Base-by-base conservation (phyloP, 176 grass and related monocot species). In the Musa schizocarpa region DNA sequence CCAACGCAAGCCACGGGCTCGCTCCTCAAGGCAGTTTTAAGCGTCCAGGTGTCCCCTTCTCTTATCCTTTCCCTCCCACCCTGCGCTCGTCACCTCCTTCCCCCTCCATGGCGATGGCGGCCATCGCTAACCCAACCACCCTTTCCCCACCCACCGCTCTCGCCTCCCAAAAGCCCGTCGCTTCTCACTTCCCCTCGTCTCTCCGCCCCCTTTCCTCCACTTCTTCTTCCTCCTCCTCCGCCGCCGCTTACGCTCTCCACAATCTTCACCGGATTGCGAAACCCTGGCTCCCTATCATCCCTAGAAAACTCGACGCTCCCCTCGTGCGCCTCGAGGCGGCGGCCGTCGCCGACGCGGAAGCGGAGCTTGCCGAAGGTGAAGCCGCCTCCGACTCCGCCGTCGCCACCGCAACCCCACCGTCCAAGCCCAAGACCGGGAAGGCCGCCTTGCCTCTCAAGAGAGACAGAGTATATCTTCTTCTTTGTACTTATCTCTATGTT, bases 401-500 rank as follows among this genome's bases (percentile, higher is more conserved):
- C 21, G 56, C 23, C 14, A 11, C 86, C 9, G 82, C 75, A 71
- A 76, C 90, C 16, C 66, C 91, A 34, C 88, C 86, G 20, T 79
- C 88, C 53, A 82, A 88, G 2, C 86, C 91, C 8, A 92, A 83
- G 81, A 94, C 86, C 67, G 96, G 96, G 71, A 99, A 99, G 91
- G 91, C 96, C 80, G 90, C 90, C n/a, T 87, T 94, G 17, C 86
- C 63, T n/a, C 84, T 87, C 78, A 99, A 99, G 82, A 89, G 88
- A 72, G 96, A 94, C 80, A 92, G 91, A 62, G 95, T 99, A 91
- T 11, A 74, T 61, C 65, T 25, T 49, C 53, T 1, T 69, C 53
- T 54, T 11, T 13, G 53, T 53, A 27, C 10, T 56, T 53, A 1
- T 9, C 4, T 43, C 34, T 43, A 43, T 43, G 34, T 3, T 52